A percentile compares a stretch with the other conserved stretches of the same genome.
These are phyloP conservation scores for Pueraria montana DNA, from an alignment of 306 rosid genomes.

Conservation along the genomic window DNA sequence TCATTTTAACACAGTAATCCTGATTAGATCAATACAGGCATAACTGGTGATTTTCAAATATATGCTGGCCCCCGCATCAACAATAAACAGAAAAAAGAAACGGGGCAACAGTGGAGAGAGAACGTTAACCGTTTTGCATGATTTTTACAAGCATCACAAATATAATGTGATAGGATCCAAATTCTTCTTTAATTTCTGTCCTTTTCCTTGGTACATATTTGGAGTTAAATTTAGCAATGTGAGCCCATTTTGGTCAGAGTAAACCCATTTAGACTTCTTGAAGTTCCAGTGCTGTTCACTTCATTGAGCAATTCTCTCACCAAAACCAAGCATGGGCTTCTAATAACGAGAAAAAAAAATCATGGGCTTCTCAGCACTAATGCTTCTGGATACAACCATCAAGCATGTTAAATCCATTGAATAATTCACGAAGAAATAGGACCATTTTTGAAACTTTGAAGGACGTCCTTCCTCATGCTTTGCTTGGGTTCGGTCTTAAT, in stretches of 20 bases:
- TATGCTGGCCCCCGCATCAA: slow-evolving; percentile 50
- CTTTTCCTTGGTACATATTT: background rate
- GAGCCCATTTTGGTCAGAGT: background rate
- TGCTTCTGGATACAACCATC: background rate
- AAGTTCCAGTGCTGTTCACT: background rate
- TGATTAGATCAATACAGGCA: slow-evolving; percentile 39
- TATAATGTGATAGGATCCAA: background rate
- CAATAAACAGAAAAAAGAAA: background rate
- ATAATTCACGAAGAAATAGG: background rate
- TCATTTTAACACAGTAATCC: slow-evolving; percentile 52
- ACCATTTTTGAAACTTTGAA: too few relatives aligned
- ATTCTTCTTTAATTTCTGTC: background rate
- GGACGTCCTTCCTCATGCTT: background rate
- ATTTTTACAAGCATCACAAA: background rate
- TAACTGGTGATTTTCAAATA: slow-evolving; percentile 46
- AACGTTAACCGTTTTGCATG: background rate
- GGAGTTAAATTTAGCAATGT: background rate
- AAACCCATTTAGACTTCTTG: background rate
- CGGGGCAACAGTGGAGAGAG: slow-evolving; percentile 12
- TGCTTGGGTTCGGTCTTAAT: background rate
- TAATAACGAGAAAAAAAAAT: background rate
- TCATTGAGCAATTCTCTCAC: background rate
- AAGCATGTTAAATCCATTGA: background rate
- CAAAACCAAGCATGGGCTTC: background rate
- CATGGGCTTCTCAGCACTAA: background rate